These are phyloP conservation scores for Psilocybe cyanescens DNA, from an alignment of 768 basidiomycete species.

Conservation along the genomic window DNA sequence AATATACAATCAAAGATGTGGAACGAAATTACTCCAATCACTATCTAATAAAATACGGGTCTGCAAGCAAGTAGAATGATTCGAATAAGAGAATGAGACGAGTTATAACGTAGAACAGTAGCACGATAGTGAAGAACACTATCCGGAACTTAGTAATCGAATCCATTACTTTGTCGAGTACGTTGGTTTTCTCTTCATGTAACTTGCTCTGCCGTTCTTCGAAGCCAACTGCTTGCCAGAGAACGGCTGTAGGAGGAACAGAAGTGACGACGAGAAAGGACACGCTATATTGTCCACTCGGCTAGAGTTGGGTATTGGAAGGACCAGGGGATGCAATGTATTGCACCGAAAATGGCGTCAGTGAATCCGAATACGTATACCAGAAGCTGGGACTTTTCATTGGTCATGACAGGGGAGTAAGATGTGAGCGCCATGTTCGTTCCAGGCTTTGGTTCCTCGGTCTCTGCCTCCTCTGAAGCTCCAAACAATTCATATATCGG, in stretches of 20 bases:
- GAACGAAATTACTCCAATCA: conserved; percentile 1
- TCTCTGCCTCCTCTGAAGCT: not conserved
- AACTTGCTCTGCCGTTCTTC: not conserved
- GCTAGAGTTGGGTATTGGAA: conserved; percentile 12
- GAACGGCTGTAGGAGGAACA: not conserved
- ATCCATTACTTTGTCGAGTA: not conserved
- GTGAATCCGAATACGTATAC: not conserved
- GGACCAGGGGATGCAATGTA: conserved; percentile 23
- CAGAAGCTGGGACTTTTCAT: not conserved
- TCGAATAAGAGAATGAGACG: conserved; percentile 3
- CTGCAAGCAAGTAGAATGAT: not conserved
- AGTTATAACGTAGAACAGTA: not conserved
- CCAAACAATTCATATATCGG: not conserved
- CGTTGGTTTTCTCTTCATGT: not conserved
- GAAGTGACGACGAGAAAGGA: conserved; percentile 2
- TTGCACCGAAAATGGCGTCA: conserved; percentile 17
- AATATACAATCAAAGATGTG: not conserved
- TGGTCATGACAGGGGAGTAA: not conserved
- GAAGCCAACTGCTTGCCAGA: not conserved
- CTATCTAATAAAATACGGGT: not conserved
- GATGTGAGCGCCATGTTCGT: not conserved
- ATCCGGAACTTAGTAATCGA: not conserved
- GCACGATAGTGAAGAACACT: not conserved
- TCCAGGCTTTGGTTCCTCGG: not conserved
- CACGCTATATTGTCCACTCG: conserved; percentile 14